phyloP scores from a whole-genome alignment of 345 rosid species.

The Cochlearia excelsa region DNA sequence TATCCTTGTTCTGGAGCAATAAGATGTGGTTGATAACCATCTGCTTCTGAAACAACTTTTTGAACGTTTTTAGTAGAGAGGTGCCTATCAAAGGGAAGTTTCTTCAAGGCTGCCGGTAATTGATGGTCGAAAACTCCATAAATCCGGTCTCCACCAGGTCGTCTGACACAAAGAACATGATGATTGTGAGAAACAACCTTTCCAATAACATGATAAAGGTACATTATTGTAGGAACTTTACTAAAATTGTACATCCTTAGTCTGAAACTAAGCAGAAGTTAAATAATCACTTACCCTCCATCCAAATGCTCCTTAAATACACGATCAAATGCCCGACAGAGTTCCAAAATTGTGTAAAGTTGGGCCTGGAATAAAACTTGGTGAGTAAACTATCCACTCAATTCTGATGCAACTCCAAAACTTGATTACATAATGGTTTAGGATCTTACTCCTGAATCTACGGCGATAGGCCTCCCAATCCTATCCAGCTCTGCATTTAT shows the following conservation, averaged over 20 bases:
- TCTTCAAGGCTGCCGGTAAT: slow-evolving; percentile 94
- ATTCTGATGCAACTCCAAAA: too few relatives aligned
- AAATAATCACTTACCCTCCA: slow-evolving; percentile 71
- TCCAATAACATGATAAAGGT: background rate
- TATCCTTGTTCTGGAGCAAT: slow-evolving; percentile 99
- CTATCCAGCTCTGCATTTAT: slow-evolving; percentile 96
- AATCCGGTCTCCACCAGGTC: slow-evolving; percentile 97
- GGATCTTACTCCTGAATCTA: slow-evolving; percentile 91
- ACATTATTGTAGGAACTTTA: background rate
- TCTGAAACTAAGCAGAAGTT: slow-evolving; percentile 7
- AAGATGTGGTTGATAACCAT: slow-evolving; percentile 99
- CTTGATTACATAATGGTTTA: slow-evolving; percentile 1
- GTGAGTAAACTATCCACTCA: slow-evolving; percentile 15
- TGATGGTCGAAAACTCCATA: slow-evolving; percentile 98
- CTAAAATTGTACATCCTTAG: slow-evolving; percentile 3
- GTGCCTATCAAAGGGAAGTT: slow-evolving; percentile 95
- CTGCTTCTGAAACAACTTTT: slow-evolving; percentile 96
- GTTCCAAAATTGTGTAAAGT: slow-evolving; percentile 87
- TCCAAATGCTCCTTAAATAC: slow-evolving; percentile 97
- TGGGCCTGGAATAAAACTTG: slow-evolving; percentile 60
- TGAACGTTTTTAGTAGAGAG: slow-evolving; percentile 92
- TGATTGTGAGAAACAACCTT: background rate
- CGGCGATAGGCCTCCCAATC: slow-evolving; percentile 95
- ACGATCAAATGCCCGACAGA: slow-evolving; percentile 97
- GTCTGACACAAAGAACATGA: slow-evolving; percentile 47